Percentiles rank a stretch among this genome's conserved stretches.
Evolutionary conservation across 1,139 yeast species (phyloP).

Genomic region (Pichia sp.): DNA sequence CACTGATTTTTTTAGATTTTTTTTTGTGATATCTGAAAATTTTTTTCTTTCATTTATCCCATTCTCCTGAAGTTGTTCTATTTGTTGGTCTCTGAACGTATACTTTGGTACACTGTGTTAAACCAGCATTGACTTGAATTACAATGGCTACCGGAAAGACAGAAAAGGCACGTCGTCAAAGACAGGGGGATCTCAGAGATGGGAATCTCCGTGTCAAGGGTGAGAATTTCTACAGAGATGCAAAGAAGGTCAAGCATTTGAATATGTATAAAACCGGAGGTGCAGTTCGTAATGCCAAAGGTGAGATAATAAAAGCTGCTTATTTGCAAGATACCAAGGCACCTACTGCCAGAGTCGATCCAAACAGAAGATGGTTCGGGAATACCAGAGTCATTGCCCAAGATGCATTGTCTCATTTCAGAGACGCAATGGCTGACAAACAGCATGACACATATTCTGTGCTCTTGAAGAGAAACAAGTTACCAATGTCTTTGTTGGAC

Average conservation of each 20-base stretch:
- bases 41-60: background rate
- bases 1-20: background rate
- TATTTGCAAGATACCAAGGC: constrained; percentile 81
- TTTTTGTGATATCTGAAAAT: background rate
- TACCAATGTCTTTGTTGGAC: constrained; percentile 92
- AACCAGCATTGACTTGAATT: background rate
- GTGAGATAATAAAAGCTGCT: constrained; percentile 85
- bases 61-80: background rate
- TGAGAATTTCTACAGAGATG: constrained; percentile 93
- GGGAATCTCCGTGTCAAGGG: constrained; percentile 94
- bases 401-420: constrained; percentile 88
- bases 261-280: constrained; percentile 92
- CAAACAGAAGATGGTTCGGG: constrained; percentile 96
- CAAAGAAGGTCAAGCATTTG: constrained; percentile 83
- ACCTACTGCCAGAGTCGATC: constrained; percentile 91
- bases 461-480: constrained; percentile 77
- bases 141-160: constrained; percentile 90
- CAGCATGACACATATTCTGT: constrained; percentile 86
- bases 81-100: no score
- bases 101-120: no score
- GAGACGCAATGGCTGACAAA: constrained; percentile 90
- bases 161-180: constrained; percentile 78
- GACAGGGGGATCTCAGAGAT: constrained; percentile 77
- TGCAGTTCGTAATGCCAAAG: constrained; percentile 80
- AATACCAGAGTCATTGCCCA: constrained; percentile 96